Base-by-base conservation (phyloP, 164 flowering plant species). In the Vitis rotundifolia region DNA sequence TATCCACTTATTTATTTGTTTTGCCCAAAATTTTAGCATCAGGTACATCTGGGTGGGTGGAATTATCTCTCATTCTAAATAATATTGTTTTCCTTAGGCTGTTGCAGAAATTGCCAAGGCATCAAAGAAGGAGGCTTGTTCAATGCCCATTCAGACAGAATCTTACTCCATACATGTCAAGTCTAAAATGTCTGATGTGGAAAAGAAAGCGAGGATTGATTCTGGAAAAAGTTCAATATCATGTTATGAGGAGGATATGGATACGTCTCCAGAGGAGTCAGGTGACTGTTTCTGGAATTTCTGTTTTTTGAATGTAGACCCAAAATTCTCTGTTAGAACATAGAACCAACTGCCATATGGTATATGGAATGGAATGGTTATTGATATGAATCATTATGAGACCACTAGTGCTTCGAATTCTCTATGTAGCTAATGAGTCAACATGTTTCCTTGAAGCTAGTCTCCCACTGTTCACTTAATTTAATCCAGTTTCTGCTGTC, bases 41-140 rank as follows among this genome's bases (percentile, higher is more conserved):
- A 9, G 51, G n/a, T 44, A 51, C 48, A 16, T 49, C 2, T 58
- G 28, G 31, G 11, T 49, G 15, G 52, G 57, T 15, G 44, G 26
- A 54, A 31, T n/a, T 37, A n/a, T 73, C 2, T 64, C 66, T 69
- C 9, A 59, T 51, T 48, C 12, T 66, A 18, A 9, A 8, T 56
- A 11, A 37, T 55, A 19, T 58, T 72, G 11, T 62, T 70, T 62
- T 71, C 49, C 68, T 49, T 72, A 94, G 98, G 97, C 97, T 56
- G 89, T 91, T 22, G 82, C 85, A n/a, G 97, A 92, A 84, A 91
- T 94, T 68, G 80, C 74, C 11, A 92, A 88, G 80, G 88, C 94
- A 75, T 79, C 91, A 62, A 90, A 84, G 74, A 84, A 63, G 13
- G 98, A 92, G 76, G 93, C 94, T 47, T 49, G 52, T 75, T 63